phyloP scores from a whole-genome alignment of 495 filamentous ascomycete genomes.

The Penicillium pulvis region DNA sequence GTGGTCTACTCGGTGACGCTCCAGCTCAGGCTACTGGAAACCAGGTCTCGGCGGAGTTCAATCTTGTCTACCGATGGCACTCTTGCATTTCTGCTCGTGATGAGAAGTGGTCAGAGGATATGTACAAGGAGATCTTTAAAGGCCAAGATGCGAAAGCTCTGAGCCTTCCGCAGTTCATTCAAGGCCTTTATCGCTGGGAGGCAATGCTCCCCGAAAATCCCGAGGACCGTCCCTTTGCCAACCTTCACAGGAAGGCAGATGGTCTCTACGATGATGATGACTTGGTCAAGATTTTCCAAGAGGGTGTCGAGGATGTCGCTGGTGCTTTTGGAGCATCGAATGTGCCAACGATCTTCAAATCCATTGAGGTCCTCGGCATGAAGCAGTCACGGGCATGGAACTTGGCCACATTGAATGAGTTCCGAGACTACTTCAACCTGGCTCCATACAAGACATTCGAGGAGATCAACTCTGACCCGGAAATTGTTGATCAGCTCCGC shows the following conservation, averaged over 20 bases:
- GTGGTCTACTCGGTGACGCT: constrained; percentile 38
- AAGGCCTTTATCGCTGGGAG: constrained; percentile 63
- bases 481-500: constrained; percentile 69
- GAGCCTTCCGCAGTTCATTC: constrained; percentile 56
- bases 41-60: constrained; percentile 79
- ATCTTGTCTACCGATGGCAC: constrained; percentile 78
- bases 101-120: constrained; percentile 70
- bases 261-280: constrained; percentile 68
- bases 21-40: constrained; percentile 58
- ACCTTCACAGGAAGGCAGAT: constrained; percentile 58
- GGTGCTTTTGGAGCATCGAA: constrained; percentile 70
- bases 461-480: constrained; percentile 79
- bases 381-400: constrained; percentile 84
- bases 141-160: constrained; percentile 51
- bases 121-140: constrained; percentile 64
- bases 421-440: constrained; percentile 78
- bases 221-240: constrained; percentile 62
- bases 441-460: constrained; percentile 76
- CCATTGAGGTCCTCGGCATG: constrained; percentile 84
- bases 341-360: constrained; percentile 70
- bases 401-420: constrained; percentile 82
- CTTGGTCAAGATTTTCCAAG: constrained; percentile 65
- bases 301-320: constrained; percentile 62
- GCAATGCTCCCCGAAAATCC: constrained; percentile 61
- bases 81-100: constrained; percentile 73